Conservation (phyloP, 805 yeast species). For the Wickerhamomyces bovis region DNA sequence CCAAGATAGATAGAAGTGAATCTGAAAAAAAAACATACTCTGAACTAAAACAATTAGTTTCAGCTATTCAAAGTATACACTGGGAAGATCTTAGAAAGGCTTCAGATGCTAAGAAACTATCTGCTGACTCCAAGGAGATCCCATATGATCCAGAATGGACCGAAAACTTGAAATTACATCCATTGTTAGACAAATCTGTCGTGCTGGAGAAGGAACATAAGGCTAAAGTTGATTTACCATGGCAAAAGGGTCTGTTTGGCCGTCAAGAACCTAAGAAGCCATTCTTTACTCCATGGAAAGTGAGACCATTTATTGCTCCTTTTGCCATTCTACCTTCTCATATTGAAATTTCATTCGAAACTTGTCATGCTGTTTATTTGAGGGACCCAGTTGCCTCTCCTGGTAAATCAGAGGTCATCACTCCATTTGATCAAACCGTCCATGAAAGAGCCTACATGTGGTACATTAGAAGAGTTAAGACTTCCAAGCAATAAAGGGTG, state of each 20-base stretch:
- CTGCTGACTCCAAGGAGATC: constrained; percentile 22
- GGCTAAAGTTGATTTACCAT: constrained; percentile 60
- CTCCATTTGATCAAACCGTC: constrained; percentile 76
- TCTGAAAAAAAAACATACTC: constrained; percentile 26
- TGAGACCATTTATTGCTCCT: constrained; percentile 89
- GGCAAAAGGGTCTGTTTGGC: constrained; percentile 79
- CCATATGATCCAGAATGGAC: constrained; percentile 50
- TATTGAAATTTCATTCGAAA: constrained; percentile 79
- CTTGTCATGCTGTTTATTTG: constrained; percentile 94
- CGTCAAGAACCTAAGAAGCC: constrained; percentile 70
- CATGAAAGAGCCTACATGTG: constrained; percentile 95
- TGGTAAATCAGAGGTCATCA: constrained; percentile 90
- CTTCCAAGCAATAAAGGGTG: constrained; percentile 11
- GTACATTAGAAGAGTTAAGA: constrained; percentile 69
- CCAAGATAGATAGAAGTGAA: constrained; percentile 20
- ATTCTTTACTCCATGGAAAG: constrained; percentile 95
- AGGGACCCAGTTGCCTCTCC: constrained; percentile 98
- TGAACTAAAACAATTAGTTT: constrained; percentile 19
- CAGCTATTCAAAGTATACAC: constrained; percentile 19
- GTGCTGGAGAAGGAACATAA: constrained; percentile 44
- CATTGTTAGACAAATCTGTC: constrained; percentile 38
- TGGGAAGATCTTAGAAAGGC: constrained; percentile 25
- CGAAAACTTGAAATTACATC: constrained; percentile 35
- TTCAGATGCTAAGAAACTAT: constrained; percentile 25
- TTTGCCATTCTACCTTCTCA: constrained; percentile 91